Base-by-base conservation (phyloP, 208 protist genomes). In the Acanthamoeba triangularis region DNA sequence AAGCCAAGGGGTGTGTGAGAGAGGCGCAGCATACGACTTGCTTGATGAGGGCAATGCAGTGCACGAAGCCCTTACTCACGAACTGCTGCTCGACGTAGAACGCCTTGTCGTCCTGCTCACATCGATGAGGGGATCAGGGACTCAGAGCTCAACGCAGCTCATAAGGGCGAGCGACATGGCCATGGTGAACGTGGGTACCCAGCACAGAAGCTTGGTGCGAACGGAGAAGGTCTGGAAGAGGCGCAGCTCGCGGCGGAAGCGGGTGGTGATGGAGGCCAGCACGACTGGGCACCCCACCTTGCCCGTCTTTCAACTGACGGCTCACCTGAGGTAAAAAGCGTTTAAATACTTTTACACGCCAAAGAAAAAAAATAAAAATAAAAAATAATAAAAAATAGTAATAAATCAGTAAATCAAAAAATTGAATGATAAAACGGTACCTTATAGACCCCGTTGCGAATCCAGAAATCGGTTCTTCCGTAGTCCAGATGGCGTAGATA, bases 151-250 rank as follows among this genome's bases (percentile, higher is more conserved):
- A n/a, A n/a, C n/a, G n/a, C n/a, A n/a, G n/a, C n/a, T n/a, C n/a
- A n/a, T n/a, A n/a, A n/a, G n/a, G n/a, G n/a, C n/a, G n/a, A n/a
- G n/a, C n/a, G n/a, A n/a, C n/a, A n/a, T n/a, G n/a, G n/a, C n/a
- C n/a, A n/a, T n/a, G n/a, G n/a, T n/a, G n/a, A n/a, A n/a, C n/a
- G n/a, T n/a, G 41, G 41, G 41, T 56, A 85, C 76, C 76, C 76
- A 85, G 47, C 76, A 85, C 25, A 85, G 76, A 35, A 85, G 76
- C 76, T 85, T 85, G 44, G 76, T 85, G 76, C 44, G 76, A 18
- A 85, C 76, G 47, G 76, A n/a, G 76, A 85, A 85, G 76, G 47
- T 85, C 76, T 85, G 76, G 76, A 85, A 85, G 76, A 85, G 76
- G 47, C 47, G 37, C 76, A 85, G 52, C 76, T 85, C 76, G 37